A percentile compares a stretch with the other conserved stretches of the same genome.
These are phyloP conservation scores for Xylaria venustula DNA, from an alignment of 495 filamentous ascomycete genomes.

Conservation along the genomic window DNA sequence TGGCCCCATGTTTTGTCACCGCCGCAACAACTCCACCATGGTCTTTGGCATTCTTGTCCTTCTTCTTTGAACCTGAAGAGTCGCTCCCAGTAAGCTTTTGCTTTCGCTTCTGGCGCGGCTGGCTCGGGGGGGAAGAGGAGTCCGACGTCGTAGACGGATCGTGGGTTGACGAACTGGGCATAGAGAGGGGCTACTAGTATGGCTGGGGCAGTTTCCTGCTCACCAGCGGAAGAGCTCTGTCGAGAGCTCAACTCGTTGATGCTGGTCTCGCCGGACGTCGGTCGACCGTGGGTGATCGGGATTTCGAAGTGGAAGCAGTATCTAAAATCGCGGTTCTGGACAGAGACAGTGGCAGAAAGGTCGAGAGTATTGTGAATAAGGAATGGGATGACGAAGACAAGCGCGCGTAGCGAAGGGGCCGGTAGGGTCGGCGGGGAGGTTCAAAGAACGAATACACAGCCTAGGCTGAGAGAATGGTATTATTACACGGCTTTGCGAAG, in stretches of 20 bases:
- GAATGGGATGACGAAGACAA: slow-evolving; percentile 1
- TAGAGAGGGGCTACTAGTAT: slow-evolving; percentile 35
- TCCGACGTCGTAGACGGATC: slow-evolving; percentile 29
- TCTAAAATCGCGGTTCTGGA: not conserved
- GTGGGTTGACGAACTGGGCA: slow-evolving; percentile 46
- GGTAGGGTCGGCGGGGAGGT: slow-evolving; percentile 10
- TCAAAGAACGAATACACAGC: slow-evolving; percentile 8
- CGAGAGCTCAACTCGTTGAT: slow-evolving; percentile 21
- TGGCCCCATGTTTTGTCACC: slow-evolving; percentile 51
- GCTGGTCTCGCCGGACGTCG: slow-evolving; percentile 15
- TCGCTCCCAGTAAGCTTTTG: slow-evolving; percentile 30
- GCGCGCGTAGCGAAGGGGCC: slow-evolving; percentile 7
- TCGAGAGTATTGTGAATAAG: not conserved
- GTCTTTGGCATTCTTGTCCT: slow-evolving; percentile 54
- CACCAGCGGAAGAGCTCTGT: slow-evolving; percentile 32
- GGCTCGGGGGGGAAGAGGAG: slow-evolving; percentile 27
- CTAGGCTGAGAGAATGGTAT: slow-evolving; percentile 15
- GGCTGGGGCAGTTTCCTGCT: slow-evolving; percentile 41
- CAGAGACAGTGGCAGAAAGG: not conserved
- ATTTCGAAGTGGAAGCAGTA: not conserved
- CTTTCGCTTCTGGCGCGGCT: slow-evolving; percentile 27
- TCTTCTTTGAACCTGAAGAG: slow-evolving; percentile 45
- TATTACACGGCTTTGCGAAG: slow-evolving; percentile 10
- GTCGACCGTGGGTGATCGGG: not conserved
- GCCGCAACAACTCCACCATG: slow-evolving; percentile 49